Evolutionary conservation across 2,329 filamentous ascomycete genomes (phyloP), one percentile per base, ranked within the genome.

Genomic region (Fusarium sp.): DNA sequence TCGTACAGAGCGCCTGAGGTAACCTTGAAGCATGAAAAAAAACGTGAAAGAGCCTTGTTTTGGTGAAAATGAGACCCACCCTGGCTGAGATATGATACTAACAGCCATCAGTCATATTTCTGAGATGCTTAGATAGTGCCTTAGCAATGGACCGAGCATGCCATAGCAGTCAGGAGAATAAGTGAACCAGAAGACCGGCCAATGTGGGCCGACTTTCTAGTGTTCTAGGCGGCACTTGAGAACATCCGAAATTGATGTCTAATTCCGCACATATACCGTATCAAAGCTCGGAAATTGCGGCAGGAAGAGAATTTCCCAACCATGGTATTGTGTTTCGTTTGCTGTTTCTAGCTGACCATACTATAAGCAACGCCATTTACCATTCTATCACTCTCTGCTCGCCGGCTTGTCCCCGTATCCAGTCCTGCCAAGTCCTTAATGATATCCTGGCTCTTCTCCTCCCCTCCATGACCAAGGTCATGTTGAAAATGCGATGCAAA

Each of bases 401-500:
- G 24, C 45, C 45, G 5, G 24, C 14, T n/a, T 50, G 24, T 27
- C 45, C 45, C 45, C 2, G 45, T 50, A 50, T 50, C 45, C 56
- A 59, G 18, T 71, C 71, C 0, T 27, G 11, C 71, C 71, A 73
- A 2, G 71, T 73, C 13, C 39, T 18, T 1, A 73, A 20, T 2
- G 64, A 41, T 4, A 63, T 16, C 11, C 24, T 37, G 0, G 65
- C 71, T 18, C 62, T 50, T 24, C 69, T 73, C 1, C 5, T 41
- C 6, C 57, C 65, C 1, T 33, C 50, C 27, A 73, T 56, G 1
- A n/a, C 22, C 13, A 73, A 58, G 1, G 57, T 73, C 13, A 73
- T 66, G 4, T 58, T 73, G 4, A 45, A 73, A 13, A 73, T 69
- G 2, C 71, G 71, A 50, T 73, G 68, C 6, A 73, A 27, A 16